Evolutionary conservation across 305 asterid genomes (phyloP).

Genomic region (Ajuga reptans): DNA sequence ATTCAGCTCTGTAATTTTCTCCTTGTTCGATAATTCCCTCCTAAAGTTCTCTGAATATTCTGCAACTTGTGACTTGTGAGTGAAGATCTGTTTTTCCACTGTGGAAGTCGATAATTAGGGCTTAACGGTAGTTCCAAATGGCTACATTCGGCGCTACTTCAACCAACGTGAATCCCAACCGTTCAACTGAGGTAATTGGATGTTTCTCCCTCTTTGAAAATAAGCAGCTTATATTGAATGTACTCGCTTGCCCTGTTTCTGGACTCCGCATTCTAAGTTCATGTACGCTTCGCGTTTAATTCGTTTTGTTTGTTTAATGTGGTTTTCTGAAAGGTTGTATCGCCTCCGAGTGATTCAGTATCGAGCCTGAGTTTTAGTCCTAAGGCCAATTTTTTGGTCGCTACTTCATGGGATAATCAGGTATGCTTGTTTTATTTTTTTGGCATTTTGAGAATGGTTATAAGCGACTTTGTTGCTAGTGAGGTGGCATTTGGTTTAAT

Average conservation of each 20-base stretch:
- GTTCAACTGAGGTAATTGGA: slow-evolving; percentile 33
- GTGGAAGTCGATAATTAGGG: slow-evolving; percentile 21
- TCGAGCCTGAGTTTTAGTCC: slow-evolving; percentile 42
- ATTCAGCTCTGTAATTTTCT: neutral
- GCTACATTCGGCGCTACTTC: slow-evolving; percentile 32
- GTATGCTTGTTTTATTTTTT: neutral
- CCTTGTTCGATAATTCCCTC: neutral
- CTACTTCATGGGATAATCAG: slow-evolving; percentile 49
- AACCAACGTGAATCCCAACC: slow-evolving; percentile 32
- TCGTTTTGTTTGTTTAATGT: neutral
- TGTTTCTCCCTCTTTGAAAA: neutral
- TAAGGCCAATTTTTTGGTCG: slow-evolving; percentile 34
- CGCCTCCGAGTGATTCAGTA: slow-evolving; percentile 38
- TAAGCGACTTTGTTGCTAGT: neutral
- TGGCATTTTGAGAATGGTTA: neutral
- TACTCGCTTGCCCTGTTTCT: neutral
- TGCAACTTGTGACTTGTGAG: neutral
- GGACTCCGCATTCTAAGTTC: neutral
- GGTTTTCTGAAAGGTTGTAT: slow-evolving; percentile 27
- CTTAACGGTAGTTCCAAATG: slow-evolving; percentile 20
- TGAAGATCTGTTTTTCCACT: neutral
- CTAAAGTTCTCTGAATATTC: neutral
- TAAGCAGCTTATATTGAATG: neutral
- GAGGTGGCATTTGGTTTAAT: neutral
- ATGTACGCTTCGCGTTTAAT: neutral